Base-by-base conservation (phyloP, 2,329 filamentous ascomycete species). In the Zasmidium cellare region DNA sequence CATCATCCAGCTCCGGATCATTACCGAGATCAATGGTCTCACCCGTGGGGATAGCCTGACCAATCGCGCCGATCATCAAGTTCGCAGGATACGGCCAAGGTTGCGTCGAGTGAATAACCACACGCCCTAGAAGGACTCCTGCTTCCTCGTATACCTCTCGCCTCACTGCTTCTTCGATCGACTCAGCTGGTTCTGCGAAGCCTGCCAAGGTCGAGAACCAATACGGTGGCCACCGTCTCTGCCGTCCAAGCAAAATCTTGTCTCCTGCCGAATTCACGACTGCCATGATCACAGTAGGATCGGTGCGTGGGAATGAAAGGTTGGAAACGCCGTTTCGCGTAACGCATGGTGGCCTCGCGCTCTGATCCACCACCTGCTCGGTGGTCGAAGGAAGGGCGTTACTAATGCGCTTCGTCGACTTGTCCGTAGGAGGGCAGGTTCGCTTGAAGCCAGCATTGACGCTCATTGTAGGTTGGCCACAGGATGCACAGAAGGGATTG, bases 241-340 rank as follows among this genome's bases (percentile, higher is more conserved):
- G 86, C 14, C 94, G 87, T 38, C 94, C 94, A 0, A 99, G 87
- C 7, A 99, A 84, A 41, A 96, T 77, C 60, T 86, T 85, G 64
- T 87, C 83, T 51, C 89, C 89, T 66, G 96, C 90, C 51, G 87
- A 81, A 53, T 89, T 96, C 28, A 97, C 84, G 11, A 97, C 88
- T 0, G 92, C 93, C 77, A 96, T 92, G 76, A 99, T 99, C 73
- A 97, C 92, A 24, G 91, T 96, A 1, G 92, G 92, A 68, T 97
- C 92, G 1, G 93, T 97, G 51, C 92, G 86, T 2, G 93, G 93
- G 80, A 97, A 97, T 70, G 84, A 88, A 53, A 97, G 82, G 76
- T 99, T 99, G 28, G 92, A 96, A 47, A 99, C 79, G 23, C 91
- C 92, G 41, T 86, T 88, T 54, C 94, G 85, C 0, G 92, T 96